These are phyloP conservation scores for Botrytis porri DNA, from an alignment of 2,329 filamentous ascomycete species.

Conservation along the genomic window DNA sequence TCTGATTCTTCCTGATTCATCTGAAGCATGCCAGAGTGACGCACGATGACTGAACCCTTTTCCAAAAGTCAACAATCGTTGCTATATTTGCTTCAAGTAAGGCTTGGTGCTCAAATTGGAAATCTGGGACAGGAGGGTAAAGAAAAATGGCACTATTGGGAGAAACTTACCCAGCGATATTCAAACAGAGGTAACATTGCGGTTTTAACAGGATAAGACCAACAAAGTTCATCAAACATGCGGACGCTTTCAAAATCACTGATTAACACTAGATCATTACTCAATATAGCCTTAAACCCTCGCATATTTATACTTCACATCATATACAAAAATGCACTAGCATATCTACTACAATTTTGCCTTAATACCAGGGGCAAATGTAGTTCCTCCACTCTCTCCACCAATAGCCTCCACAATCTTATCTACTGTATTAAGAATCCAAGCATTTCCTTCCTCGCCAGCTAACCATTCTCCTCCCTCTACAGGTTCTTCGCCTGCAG, in stretches of 20 bases:
- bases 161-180: no score
- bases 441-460: slow-evolving; percentile 61
- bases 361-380: slow-evolving; percentile 51
- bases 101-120: background rate
- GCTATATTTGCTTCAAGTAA: background rate
- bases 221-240: background rate
- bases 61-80: background rate
- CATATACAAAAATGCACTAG: background rate
- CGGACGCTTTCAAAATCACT: background rate
- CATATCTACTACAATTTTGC: slow-evolving; percentile 17
- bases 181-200: no score
- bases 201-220: no score
- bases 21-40: background rate
- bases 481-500: slow-evolving; percentile 46
- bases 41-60: background rate
- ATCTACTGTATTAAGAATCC: slow-evolving; percentile 62
- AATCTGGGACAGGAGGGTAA: background rate
- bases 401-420: slow-evolving; percentile 54
- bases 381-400: slow-evolving; percentile 39
- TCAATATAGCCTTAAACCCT: background rate
- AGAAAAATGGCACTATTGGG: background rate
- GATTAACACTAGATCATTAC: background rate
- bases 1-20: background rate
- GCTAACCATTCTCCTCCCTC: slow-evolving; percentile 59
- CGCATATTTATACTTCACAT: background rate